These are phyloP conservation scores for Acacia melanoxylon DNA, from an alignment of 306 rosid species.

Conservation along the genomic window DNA sequence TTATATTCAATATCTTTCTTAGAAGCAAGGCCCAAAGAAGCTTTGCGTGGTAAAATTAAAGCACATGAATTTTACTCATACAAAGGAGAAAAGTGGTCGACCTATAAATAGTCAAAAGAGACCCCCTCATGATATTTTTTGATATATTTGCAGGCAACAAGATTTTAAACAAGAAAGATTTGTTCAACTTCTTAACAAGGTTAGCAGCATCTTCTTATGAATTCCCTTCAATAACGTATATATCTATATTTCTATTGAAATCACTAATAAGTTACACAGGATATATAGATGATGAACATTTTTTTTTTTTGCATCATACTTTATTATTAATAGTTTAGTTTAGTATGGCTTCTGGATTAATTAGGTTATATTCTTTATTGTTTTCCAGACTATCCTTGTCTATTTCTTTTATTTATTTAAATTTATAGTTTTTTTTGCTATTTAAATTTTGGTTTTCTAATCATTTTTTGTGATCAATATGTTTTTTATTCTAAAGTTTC, in stretches of 20 bases:
- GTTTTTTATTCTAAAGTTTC: no score
- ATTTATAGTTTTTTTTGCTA: no score
- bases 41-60: constrained; percentile 10
- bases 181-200: background rate
- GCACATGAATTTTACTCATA: background rate
- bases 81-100: background rate
- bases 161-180: background rate
- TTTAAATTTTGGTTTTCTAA: no score
- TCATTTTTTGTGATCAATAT: no score
- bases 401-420: no score
- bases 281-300: background rate
- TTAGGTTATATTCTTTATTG: no score
- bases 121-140: background rate
- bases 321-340: no score
- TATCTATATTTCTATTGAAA: background rate
- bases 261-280: background rate
- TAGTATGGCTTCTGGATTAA: no score
- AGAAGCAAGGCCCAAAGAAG: constrained; percentile 43
- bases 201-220: background rate
- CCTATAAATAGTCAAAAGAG: background rate
- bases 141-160: background rate
- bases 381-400: no score
- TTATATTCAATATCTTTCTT: constrained; percentile 30
- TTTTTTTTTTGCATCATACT: no score
- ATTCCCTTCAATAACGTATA: background rate